Percentiles rank a stretch among this genome's conserved stretches.
These are phyloP conservation scores for Chlorella sp. DNA, from an alignment of 139 green algal species.

Conservation along the genomic window DNA sequence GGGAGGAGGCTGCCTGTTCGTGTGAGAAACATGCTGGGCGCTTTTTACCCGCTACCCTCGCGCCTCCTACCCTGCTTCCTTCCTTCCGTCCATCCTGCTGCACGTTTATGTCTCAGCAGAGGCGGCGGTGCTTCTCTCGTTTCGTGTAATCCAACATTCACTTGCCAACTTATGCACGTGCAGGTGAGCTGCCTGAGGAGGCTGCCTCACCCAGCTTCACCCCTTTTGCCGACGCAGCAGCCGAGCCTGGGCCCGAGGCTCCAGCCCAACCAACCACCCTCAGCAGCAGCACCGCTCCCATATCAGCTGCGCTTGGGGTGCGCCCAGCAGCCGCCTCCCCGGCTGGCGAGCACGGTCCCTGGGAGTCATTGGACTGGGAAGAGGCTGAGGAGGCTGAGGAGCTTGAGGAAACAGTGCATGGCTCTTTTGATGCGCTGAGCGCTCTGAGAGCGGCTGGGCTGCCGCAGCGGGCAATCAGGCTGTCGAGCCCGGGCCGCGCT, in stretches of 20 bases:
- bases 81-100: neutral
- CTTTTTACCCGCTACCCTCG: too few relatives aligned
- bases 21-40: too few relatives aligned
- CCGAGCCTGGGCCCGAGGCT: slow-evolving; percentile 7
- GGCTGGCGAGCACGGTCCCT: neutral
- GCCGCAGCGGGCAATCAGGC: neutral
- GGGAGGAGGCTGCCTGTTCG: too few relatives aligned
- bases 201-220: neutral
- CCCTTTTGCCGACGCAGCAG: neutral
- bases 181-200: neutral
- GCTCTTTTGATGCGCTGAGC: neutral
- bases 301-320: neutral
- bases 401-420: neutral
- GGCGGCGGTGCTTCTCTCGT: too few relatives aligned
- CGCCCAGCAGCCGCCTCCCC: too few relatives aligned
- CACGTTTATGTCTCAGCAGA: too few relatives aligned
- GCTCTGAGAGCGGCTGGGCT: neutral
- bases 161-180: neutral
- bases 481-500: slow-evolving; percentile 3
- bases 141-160: too few relatives aligned
- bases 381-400: neutral
- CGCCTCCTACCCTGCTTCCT: too few relatives aligned
- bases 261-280: neutral
- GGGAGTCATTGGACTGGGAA: neutral
- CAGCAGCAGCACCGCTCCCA: neutral